Conservation (phyloP, 306 rosid genomes). For the Vicia sativa region DNA sequence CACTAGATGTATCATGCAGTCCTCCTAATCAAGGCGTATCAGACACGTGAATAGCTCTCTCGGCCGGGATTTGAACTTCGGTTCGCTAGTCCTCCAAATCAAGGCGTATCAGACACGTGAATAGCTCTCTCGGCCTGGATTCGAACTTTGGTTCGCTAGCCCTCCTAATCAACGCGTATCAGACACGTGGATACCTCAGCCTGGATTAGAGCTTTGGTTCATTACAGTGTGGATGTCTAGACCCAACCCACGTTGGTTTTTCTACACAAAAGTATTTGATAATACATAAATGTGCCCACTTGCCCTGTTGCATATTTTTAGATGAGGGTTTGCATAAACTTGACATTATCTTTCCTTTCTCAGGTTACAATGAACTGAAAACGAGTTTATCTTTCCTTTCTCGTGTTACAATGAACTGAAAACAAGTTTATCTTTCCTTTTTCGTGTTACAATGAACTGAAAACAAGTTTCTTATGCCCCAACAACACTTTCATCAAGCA, state of each 20-base stretch:
- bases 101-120: neutral
- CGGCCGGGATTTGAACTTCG: too few species aligned
- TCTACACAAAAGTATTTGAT: neutral
- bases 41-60: neutral
- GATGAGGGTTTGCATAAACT: constrained; percentile 7
- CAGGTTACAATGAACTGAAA: neutral
- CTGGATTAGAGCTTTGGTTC: neutral
- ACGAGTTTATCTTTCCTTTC: neutral
- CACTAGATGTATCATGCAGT: neutral
- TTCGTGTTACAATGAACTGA: neutral
- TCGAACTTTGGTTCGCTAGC: too few species aligned
- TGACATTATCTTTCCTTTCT: neutral
- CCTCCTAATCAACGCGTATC: neutral
- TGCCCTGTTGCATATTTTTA: neutral
- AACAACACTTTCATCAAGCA: neutral
- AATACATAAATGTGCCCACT: neutral
- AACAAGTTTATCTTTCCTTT: neutral
- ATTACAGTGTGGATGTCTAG: neutral
- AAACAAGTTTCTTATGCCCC: neutral
- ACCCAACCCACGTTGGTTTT: neutral
- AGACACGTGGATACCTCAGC: neutral
- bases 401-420: neutral
- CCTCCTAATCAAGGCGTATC: neutral
- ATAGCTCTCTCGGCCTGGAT: too few species aligned
- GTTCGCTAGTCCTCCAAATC: neutral